Conservation (phyloP, 2,329 filamentous ascomycete genomes). For the Alternaria burnsii region DNA sequence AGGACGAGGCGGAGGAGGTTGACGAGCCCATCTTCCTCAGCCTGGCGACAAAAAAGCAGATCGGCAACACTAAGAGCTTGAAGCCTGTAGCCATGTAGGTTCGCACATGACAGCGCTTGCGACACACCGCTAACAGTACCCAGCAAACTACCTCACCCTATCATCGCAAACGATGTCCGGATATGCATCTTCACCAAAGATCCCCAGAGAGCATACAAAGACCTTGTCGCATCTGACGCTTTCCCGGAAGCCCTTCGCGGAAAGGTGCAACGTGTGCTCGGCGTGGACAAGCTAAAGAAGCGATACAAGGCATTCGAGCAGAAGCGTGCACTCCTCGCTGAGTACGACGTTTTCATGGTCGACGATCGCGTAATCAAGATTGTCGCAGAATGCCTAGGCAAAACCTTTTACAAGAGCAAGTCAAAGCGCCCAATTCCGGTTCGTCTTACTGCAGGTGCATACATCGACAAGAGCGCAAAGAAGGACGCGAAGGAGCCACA, state of each 20-base stretch:
- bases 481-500: conserved; percentile 42
- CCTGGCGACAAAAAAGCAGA: conserved; percentile 71
- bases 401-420: conserved; percentile 88
- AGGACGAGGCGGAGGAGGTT: conserved; percentile 56
- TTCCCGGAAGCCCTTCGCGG: conserved; percentile 59
- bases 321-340: conserved; percentile 76
- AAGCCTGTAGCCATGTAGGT: conserved; percentile 80
- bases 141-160: conserved; percentile 73
- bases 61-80: conserved; percentile 76
- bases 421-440: conserved; percentile 88
- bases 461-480: conserved; percentile 63
- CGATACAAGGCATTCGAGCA: conserved; percentile 92
- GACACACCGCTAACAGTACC: conserved; percentile 21
- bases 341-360: conserved; percentile 93
- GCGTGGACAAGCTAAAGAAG: conserved; percentile 82
- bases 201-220: conserved; percentile 87
- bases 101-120: not conserved
- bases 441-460: conserved; percentile 69
- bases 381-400: conserved; percentile 82
- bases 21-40: conserved; percentile 67
- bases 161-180: conserved; percentile 71
- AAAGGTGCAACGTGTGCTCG: conserved; percentile 71
- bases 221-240: conserved; percentile 77
- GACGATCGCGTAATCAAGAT: conserved; percentile 82
- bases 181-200: conserved; percentile 88